Base-by-base conservation (phyloP, 345 rosid species). In the Euclidium syriacum region DNA sequence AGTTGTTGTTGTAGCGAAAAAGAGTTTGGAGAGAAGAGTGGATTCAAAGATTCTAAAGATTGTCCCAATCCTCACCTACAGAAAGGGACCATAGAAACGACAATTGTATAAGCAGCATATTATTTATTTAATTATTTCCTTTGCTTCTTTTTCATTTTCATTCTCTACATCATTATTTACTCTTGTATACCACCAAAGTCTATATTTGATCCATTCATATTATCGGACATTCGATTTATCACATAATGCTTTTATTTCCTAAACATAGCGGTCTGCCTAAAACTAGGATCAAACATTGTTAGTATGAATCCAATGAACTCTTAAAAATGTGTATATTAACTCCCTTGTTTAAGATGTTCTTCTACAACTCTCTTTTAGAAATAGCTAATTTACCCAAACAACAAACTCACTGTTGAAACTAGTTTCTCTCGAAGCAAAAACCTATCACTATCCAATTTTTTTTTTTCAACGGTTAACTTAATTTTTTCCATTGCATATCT, bases 21-120 rank as follows among this genome's bases (percentile, higher is more conserved):
- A 56, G 54, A 56, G 61, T 62, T 70, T 70, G 74, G 74, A 70
- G 68, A 40, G 74, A 70, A 55, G 74, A 46, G 74, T 70, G 51
- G 67, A 34, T 15, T 54, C 74, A 62, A 70, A 70, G 74, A 53
- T 70, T 70, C 58, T 46, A 15, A 19, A 53, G 26, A 35, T 61
- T 70, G 68, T 54, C 74, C 27, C 23, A 36, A 38, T 70, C 68
- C 61, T 29, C 68, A 70, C 68, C 74, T 70, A 70, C 27, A 62
- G 63, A 62, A 53, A 62, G 40, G 41, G 68, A 70, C 67, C 50
- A 19, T 40, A 22, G 11, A 58, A 29, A 48, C 11, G 23, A 58
- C 27, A 36, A 40, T 44, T 33, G 48, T 55, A 12, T 4, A 62
- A 59, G 42, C 42, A 59, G 9, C 34, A 60, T 43, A 43, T 44